Evolutionary conservation across 2,329 filamentous ascomycete species (phyloP), one percentile per base, ranked within the genome.

Genomic region (Sarocladium oryzae): DNA sequence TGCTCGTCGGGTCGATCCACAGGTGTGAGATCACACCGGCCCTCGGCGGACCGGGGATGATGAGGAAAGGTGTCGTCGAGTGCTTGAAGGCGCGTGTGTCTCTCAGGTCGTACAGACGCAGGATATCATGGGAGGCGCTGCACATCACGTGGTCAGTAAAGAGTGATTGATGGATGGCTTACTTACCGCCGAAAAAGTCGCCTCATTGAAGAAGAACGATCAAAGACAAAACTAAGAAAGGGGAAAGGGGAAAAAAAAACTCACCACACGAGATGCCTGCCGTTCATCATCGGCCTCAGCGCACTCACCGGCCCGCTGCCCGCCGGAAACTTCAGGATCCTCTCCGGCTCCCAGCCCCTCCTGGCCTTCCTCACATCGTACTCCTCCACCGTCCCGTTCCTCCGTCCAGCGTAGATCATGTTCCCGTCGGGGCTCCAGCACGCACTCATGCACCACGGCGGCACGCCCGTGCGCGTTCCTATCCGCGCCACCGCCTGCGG

Each of bases 351-450:
- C 69, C 86, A 86, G 1, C 89, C 77, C 1, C 84, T 60, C 48
- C 64, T 68, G 0, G 79, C 82, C 60, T 90, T 89, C 64, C 93
- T 89, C 16, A 99, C 75, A 61, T 83, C 89, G 68, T 88, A 99
- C 68, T 99, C 93, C 59, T 99, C 93, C 0, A 99, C 93, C 0
- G 89, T 95, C 49, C 89, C 81, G 66, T 97, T 97, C 53, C 93
- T 79, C 24, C 93, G 78, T 1, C 93, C 93, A 0, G 88, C 91
- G 68, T 96, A 99, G 60, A 99, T 91, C 67, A 82, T 89, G 68
- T 97, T 97, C 13, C 93, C 93, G 64, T 96, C 88, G 0, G 90
- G 90, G 51, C 87, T 92, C 93, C 93, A 99, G 71, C 90, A 96
- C 1, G 90, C 89, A 57, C 89, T 91, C 84, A 96, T 96, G 67